Base-by-base conservation (phyloP, 192 early-diverging fungal species). In the Podila minutissima region DNA sequence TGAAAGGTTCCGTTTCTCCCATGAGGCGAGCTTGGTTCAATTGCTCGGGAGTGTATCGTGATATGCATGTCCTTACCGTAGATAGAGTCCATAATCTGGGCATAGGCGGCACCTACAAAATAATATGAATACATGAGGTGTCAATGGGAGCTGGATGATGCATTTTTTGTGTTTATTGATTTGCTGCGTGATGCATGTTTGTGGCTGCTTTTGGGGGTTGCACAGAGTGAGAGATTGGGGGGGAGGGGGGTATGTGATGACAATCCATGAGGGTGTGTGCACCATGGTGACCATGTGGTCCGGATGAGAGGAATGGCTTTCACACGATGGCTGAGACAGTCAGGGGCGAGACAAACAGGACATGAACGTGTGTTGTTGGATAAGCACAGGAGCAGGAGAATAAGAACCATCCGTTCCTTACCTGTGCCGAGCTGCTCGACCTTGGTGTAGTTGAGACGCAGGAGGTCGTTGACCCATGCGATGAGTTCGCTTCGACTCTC, bases 391-490 rank as follows among this genome's bases (percentile, higher is more conserved):
- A 31, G 26, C 7, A 46, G 19, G 37, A 51, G 29, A 33, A 9
- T n/a, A 17, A 9, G 29, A 61, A 20, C 13, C 38, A 58, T 83
- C 38, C 26, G 17, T 66, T 35, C n/a, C 26, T 46, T 91, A 93
- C 94, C 97, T 72, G 94, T 93, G 49, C 98, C 98, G 31, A 92
- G 93, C 74, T 98, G 96, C 84, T 99, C 97, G 15, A 99, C 89
- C 71, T 97, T 97, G 61, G 93, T 96, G 85, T 96, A 96, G 82
- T 88, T 93, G 65, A 97, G 85, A 71, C 95, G 92, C 66, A 96
- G 89, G 35, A 99, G 91, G 70, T 96, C 94, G 78, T 99, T 99
- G 74, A 97, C 73, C 98, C 98, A 98, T 19, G 88, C 90, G n/a
- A 99, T 81, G 41, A 99, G 87, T 79, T 97, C 96, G 53, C 93